A percentile compares a stretch with the other conserved stretches of the same genome.
Evolutionary conservation across 148 eudicot genomes (phyloP).

Genomic region (Amaranthus cruentus): DNA sequence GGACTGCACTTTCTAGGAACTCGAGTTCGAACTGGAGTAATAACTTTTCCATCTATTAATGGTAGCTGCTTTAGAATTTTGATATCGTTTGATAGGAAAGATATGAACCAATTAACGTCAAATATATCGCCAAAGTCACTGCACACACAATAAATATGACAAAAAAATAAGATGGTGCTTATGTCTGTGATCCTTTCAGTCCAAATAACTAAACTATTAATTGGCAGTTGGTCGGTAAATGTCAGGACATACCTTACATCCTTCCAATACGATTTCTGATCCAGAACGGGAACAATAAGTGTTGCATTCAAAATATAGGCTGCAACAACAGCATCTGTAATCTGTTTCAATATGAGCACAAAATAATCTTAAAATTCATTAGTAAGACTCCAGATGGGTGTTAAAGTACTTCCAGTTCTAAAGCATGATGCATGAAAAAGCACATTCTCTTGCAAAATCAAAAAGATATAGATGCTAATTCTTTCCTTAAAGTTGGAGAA

Average conservation of each 20-base stretch:
- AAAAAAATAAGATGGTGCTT: constrained; percentile 1
- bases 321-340: constrained; percentile 79
- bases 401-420: constrained; percentile 5
- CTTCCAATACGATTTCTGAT: constrained; percentile 84
- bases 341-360: constrained; percentile 43
- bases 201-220: constrained; percentile 10
- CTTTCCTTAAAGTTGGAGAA: constrained; percentile 22
- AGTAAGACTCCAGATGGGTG: constrained; percentile 4
- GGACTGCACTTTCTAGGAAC: constrained; percentile 68
- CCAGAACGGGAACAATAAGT: constrained; percentile 70
- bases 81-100: constrained; percentile 64
- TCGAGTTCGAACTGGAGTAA: constrained; percentile 45
- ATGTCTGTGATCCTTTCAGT: background rate
- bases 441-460: constrained; percentile 9
- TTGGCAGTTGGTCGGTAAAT: background rate
- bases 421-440: constrained; percentile 8
- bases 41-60: constrained; percentile 35
- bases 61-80: constrained; percentile 66
- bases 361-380: constrained; percentile 7
- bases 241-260: constrained; percentile 59
- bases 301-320: constrained; percentile 82
- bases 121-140: constrained; percentile 79
- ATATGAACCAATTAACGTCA: constrained; percentile 63
- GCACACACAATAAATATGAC: constrained; percentile 22
- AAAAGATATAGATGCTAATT: constrained; percentile 1